phyloP scores from a whole-genome alignment of 495 filamentous ascomycete genomes.

The Trichoderma virens region DNA sequence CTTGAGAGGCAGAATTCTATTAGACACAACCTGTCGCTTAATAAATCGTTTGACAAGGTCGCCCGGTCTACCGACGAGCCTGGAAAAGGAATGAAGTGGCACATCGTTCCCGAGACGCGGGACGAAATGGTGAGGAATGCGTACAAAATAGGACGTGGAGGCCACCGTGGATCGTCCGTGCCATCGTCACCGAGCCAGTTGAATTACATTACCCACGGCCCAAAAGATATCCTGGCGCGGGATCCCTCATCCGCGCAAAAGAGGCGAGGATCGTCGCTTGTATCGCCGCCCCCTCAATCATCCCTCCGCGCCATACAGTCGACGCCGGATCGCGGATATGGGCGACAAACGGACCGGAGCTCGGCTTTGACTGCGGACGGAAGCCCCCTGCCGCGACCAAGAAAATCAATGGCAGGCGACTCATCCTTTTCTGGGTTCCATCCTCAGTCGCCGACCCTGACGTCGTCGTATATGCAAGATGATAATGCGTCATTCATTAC shows the following conservation, averaged over 20 bases:
- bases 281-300: conserved; percentile 38
- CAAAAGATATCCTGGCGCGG: conserved; percentile 37
- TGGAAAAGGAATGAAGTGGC: conserved; percentile 98
- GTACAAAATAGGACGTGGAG: conserved; percentile 47
- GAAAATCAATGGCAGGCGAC: conserved; percentile 50
- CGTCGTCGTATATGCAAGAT: conserved; percentile 51
- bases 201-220: conserved; percentile 40
- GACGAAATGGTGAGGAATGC: conserved; percentile 56
- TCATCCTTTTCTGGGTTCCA: background rate
- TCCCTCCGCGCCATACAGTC: conserved; percentile 41
- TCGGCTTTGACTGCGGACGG: conserved; percentile 37
- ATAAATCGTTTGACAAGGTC: conserved; percentile 87
- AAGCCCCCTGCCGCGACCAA: conserved; percentile 44
- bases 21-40: conserved; percentile 88
- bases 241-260: conserved; percentile 37
- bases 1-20: conserved; percentile 69
- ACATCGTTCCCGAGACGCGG: conserved; percentile 69
- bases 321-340: conserved; percentile 53
- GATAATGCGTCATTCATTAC: conserved; percentile 60
- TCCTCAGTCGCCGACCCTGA: conserved; percentile 47
- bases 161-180: conserved; percentile 47
- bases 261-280: conserved; percentile 42
- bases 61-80: conserved; percentile 88
- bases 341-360: conserved; percentile 40
- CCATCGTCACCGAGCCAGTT: conserved; percentile 49